Evolutionary conservation across 495 filamentous ascomycete genomes (phyloP), one percentile per base, ranked within the genome.

Genomic region (Trichocladium uniseriatum): DNA sequence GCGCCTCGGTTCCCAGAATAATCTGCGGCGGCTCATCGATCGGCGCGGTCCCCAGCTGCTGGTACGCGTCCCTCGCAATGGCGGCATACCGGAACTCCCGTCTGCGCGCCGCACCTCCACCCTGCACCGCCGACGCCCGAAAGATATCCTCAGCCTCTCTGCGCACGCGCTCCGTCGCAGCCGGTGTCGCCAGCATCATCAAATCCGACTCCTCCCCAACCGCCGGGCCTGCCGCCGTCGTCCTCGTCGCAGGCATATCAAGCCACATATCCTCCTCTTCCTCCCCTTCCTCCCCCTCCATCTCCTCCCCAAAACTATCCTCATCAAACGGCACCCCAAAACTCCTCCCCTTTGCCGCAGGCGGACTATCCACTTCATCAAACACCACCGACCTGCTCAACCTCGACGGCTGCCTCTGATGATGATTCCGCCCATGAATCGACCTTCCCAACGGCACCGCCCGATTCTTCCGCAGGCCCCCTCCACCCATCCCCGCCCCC

Each of bases 1-100:
- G 54, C 14, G 62, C 62, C 56, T 82, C 79, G 5, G 79, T 82
- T n/a, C 64, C 59, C 6, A 79, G 60, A 29, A 82, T 72, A n/a
- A 82, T 52, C 43, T 75, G 69, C 39, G 76, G 72, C 18, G 68
- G 52, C 57, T 81, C 79, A 18, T 56, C 59, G 13, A 78, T 49
- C 6, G 53, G 41, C 0, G 77, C 75, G 8, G 65, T 63, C 22
- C 62, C 68, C 51, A 69, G 62, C 44, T 74, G 68, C 21, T 47
- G 59, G 49, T 78, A 76, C 1, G 73, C 48, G 35, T 74, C 71
- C 56, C 74, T 79, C 21, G 73, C 77, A 48, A 80, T 69, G 22
- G 63, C 54, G 14, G 71, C 64, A 45, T 72, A 75, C 42, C 63
- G 66, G 31, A 40, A 38, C 32, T 71, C 67, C n/a, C 69, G 61